phyloP scores from a whole-genome alignment of 768 basidiomycete species.

The Rubroboletus satanas region DNA sequence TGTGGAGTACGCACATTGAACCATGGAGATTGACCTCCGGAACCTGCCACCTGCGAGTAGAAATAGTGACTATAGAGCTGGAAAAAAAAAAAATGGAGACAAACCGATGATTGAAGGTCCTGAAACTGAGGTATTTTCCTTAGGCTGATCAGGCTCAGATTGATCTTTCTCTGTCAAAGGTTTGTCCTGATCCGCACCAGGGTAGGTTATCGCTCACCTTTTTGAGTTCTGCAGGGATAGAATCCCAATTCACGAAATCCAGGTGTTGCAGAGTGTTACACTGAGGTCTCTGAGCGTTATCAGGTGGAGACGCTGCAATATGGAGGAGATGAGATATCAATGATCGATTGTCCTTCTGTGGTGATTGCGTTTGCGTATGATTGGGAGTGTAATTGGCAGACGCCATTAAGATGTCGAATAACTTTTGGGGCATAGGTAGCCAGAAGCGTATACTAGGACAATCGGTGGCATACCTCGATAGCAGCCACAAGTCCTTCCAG shows the following conservation, averaged over 20 bases:
- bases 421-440: slow-evolving; percentile 34
- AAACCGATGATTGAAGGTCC: slow-evolving; percentile 49
- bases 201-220: slow-evolving; percentile 40
- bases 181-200: neutral
- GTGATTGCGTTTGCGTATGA: slow-evolving; percentile 17
- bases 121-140: slow-evolving; percentile 44
- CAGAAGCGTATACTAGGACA: neutral
- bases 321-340: slow-evolving; percentile 53
- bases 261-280: slow-evolving; percentile 48
- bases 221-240: slow-evolving; percentile 55
- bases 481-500: slow-evolving; percentile 69
- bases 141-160: slow-evolving; percentile 49
- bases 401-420: slow-evolving; percentile 37
- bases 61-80: neutral
- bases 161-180: slow-evolving; percentile 51
- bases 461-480: slow-evolving; percentile 51
- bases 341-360: slow-evolving; percentile 28
- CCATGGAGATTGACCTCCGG: slow-evolving; percentile 46
- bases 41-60: slow-evolving; percentile 32
- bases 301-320: slow-evolving; percentile 54
- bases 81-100: slow-evolving; percentile 13
- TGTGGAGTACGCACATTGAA: slow-evolving; percentile 49
- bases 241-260: slow-evolving; percentile 57
- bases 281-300: slow-evolving; percentile 48
- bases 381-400: slow-evolving; percentile 12